A percentile compares a stretch with the other conserved stretches of the same genome.
Conservation (phyloP, 345 rosid genomes). For the Lepidium aucheri region DNA sequence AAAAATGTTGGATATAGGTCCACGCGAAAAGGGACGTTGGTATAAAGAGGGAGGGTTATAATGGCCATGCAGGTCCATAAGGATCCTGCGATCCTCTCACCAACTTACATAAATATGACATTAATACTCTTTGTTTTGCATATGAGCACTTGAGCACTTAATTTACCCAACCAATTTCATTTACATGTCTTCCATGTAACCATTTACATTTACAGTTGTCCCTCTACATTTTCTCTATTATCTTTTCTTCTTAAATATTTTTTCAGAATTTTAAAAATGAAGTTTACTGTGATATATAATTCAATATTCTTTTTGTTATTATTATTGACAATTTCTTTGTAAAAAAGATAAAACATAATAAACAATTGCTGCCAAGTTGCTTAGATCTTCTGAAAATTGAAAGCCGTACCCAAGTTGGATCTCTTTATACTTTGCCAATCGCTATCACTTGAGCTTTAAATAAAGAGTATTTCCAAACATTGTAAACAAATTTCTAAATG, state of each 20-base stretch:
- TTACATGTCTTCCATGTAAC: conserved; percentile 4
- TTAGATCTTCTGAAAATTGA: background rate
- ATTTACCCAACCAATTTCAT: conserved; percentile 9
- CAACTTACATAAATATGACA: conserved; percentile 24
- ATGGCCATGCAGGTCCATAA: conserved; percentile 29
- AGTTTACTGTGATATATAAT: no score
- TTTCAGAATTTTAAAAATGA: no score
- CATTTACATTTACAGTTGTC: background rate
- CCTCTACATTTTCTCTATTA: no score
- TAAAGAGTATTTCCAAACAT: no score
- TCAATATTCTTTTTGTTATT: no score
- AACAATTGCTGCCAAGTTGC: no score
- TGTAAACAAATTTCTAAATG: no score
- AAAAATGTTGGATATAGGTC: conserved; percentile 3
- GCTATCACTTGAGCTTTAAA: background rate
- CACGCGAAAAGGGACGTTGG: conserved; percentile 14
- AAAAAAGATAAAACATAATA: no score
- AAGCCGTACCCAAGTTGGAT: background rate
- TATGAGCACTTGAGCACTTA: conserved; percentile 23
- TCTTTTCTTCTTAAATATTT: background rate
- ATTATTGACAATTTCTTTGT: no score
- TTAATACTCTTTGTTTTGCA: conserved; percentile 15
- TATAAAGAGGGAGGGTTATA: conserved; percentile 11
- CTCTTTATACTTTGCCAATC: background rate
- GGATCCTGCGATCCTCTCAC: conserved; percentile 29